Percentiles rank a stretch among this genome's conserved stretches.
Evolutionary conservation across 2,329 filamentous ascomycete species (phyloP).

Genomic region (Ilyonectria sp.): DNA sequence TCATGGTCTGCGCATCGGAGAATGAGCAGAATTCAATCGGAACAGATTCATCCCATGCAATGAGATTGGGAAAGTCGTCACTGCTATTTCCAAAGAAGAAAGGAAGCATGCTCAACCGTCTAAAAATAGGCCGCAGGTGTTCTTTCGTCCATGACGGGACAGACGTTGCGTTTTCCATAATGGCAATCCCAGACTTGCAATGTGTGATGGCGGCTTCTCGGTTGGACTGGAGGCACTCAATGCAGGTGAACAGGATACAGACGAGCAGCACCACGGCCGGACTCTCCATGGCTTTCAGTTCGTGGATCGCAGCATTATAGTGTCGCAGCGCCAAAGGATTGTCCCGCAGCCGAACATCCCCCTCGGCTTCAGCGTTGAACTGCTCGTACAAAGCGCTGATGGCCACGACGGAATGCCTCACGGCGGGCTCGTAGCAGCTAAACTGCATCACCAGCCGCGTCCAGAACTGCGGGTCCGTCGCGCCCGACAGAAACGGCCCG

Average conservation of each 20-base stretch:
- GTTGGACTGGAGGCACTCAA: conserved; percentile 33
- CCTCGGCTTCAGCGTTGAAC: neutral
- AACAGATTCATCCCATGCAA: neutral
- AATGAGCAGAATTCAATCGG: conserved; percentile 9
- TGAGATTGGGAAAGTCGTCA: neutral
- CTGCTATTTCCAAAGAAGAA: conserved; percentile 24
- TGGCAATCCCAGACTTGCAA: conserved; percentile 16
- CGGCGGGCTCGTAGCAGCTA: conserved; percentile 32
- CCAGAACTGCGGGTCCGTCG: conserved; percentile 38
- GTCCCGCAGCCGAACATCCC: conserved; percentile 15
- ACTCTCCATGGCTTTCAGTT: conserved; percentile 19
- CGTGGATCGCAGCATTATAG: conserved; percentile 32
- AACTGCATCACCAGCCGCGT: conserved; percentile 40
- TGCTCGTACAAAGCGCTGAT: conserved; percentile 37
- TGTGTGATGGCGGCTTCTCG: conserved; percentile 26
- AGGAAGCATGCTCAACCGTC: conserved; percentile 25
- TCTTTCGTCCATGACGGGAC: conserved; percentile 8
- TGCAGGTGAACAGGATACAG: conserved; percentile 34
- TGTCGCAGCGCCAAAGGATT: conserved; percentile 28
- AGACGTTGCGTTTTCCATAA: conserved; percentile 10
- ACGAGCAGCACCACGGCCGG: conserved; percentile 27
- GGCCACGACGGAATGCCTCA: conserved; percentile 33
- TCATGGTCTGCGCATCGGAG: conserved; percentile 25
- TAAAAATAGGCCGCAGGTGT: conserved; percentile 29
- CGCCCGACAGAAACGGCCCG: conserved; percentile 26